These are phyloP conservation scores for Pluteus cervinus DNA, from an alignment of 768 basidiomycete species.

Conservation along the genomic window DNA sequence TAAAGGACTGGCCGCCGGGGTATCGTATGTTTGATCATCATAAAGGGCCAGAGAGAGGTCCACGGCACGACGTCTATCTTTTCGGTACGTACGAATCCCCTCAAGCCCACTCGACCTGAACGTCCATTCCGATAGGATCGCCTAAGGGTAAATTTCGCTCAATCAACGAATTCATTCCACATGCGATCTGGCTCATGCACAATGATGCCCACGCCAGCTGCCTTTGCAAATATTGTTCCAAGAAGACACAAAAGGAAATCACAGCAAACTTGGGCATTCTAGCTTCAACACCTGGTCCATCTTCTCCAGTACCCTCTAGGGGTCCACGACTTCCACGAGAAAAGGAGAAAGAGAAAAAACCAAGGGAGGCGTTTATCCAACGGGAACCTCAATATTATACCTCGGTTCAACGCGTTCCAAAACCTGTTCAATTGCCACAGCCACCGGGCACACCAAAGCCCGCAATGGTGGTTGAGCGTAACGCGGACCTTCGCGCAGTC, in stretches of 20 bases:
- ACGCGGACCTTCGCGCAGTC: slow-evolving; percentile 56
- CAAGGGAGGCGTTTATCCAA: slow-evolving; percentile 11
- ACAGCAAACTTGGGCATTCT: slow-evolving; percentile 46
- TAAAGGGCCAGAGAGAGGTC: slow-evolving; percentile 47
- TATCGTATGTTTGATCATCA: slow-evolving; percentile 75
- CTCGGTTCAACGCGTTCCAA: slow-evolving; percentile 31
- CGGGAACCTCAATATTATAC: slow-evolving; percentile 32
- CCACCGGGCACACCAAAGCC: slow-evolving; percentile 32
- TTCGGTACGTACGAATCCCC: slow-evolving; percentile 42
- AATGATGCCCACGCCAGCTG: slow-evolving; percentile 50
- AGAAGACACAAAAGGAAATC: slow-evolving; percentile 63
- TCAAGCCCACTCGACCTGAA: background rate
- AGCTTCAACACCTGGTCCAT: slow-evolving; percentile 19
- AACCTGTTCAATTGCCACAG: slow-evolving; percentile 20
- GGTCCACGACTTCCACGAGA: slow-evolving; percentile 3
- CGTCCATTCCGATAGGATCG: slow-evolving; percentile 31
- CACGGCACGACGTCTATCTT: slow-evolving; percentile 76
- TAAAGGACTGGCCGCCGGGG: slow-evolving; percentile 57
- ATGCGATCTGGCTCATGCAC: slow-evolving; percentile 71
- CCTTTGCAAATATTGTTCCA: slow-evolving; percentile 73
- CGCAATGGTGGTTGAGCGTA: slow-evolving; percentile 55
- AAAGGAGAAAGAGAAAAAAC: slow-evolving; percentile 11
- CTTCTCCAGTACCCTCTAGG: slow-evolving; percentile 12
- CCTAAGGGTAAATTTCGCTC: slow-evolving; percentile 61
- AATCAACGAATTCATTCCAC: slow-evolving; percentile 79